phyloP scores from a whole-genome alignment of 495 filamentous ascomycete genomes.

The Penicillium antarcticum region DNA sequence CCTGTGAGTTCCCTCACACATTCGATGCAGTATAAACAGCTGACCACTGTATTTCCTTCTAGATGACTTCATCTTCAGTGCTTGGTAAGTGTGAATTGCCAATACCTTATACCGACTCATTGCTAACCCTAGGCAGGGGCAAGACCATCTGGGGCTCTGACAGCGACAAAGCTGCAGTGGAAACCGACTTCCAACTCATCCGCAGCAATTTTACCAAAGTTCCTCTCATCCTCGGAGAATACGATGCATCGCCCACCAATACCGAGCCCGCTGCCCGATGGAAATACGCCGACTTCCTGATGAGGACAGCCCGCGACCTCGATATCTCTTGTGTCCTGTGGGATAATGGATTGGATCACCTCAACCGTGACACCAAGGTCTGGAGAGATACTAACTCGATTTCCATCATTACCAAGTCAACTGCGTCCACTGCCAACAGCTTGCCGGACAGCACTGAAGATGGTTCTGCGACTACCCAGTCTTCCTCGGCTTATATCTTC shows the following conservation, averaged over 20 bases:
- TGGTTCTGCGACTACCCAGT: conserved; percentile 38
- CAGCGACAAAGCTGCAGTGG: conserved; percentile 47
- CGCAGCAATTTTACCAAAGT: conserved; percentile 52
- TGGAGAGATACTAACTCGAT: conserved; percentile 51
- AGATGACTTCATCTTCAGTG: conserved; percentile 51
- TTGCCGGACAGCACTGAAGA: conserved; percentile 54
- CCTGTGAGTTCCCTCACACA: conserved; percentile 38
- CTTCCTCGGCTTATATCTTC: conserved; percentile 52
- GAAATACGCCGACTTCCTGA: conserved; percentile 55
- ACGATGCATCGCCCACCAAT: conserved; percentile 42
- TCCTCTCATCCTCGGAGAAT: conserved; percentile 60
- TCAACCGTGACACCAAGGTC: conserved; percentile 37
- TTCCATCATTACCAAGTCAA: conserved; percentile 44
- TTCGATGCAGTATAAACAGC: background rate
- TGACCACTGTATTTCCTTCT: background rate
- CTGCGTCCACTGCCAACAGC: conserved; percentile 43
- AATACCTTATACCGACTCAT: background rate
- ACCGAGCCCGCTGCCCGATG: conserved; percentile 55
- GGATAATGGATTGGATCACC: conserved; percentile 51
- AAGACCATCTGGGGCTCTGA: conserved; percentile 60
- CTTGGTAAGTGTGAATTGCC: conserved; percentile 22
- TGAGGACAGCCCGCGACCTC: conserved; percentile 43
- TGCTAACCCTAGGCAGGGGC: conserved; percentile 34
- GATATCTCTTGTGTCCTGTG: conserved; percentile 50
- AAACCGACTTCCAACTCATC: conserved; percentile 48